phyloP scores from a whole-genome alignment of 768 basidiomycete genomes.

The Leccinum arenicola region DNA sequence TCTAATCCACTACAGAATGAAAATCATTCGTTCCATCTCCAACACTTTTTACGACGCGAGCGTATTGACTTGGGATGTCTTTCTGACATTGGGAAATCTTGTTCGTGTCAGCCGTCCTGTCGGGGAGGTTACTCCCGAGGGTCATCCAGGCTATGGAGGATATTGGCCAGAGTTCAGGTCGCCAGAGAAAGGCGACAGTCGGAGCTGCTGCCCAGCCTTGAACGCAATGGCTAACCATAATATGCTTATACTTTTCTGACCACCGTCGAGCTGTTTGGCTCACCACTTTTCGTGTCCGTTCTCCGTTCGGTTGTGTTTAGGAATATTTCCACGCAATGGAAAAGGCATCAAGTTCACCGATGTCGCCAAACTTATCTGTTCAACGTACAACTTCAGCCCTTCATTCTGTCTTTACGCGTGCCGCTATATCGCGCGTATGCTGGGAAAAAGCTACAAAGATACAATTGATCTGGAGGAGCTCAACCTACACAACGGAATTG shows the following conservation, averaged over 20 bases:
- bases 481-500: constrained; percentile 14
- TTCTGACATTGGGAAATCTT: constrained; percentile 16
- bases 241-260: constrained; percentile 48
- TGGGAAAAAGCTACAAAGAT: constrained; percentile 56
- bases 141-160: constrained; percentile 53
- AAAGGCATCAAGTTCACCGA: constrained; percentile 59
- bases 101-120: constrained; percentile 28
- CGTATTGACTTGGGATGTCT: constrained; percentile 11
- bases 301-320: constrained; percentile 9
- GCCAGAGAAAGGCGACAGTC: constrained; percentile 60
- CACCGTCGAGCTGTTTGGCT: neutral
- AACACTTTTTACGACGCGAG: neutral
- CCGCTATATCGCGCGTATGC: constrained; percentile 52
- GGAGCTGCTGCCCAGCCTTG: constrained; percentile 67
- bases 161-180: constrained; percentile 67
- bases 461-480: constrained; percentile 55
- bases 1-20: constrained; percentile 6
- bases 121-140: no score
- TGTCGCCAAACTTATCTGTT: constrained; percentile 36
- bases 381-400: constrained; percentile 67
- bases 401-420: constrained; percentile 65
- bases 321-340: constrained; percentile 58
- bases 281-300: neutral
- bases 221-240: constrained; percentile 84
- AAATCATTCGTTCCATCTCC: constrained; percentile 1